Percentiles rank a stretch among this genome's conserved stretches.
Evolutionary conservation across 495 filamentous ascomycete genomes (phyloP).

Genomic region (Talaromyces trachyspermus): DNA sequence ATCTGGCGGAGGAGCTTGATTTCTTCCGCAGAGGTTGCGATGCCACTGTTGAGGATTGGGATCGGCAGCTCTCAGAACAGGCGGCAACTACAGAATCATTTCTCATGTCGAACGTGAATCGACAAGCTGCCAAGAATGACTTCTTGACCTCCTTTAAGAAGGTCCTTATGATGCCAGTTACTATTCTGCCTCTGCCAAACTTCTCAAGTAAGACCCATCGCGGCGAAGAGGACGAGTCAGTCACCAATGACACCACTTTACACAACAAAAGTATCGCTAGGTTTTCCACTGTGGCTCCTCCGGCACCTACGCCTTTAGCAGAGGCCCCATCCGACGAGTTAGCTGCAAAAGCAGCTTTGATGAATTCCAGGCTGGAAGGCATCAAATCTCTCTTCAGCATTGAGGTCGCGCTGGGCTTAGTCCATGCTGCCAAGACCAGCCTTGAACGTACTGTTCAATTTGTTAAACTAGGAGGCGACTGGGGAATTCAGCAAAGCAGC

Average conservation of each 20-base stretch:
- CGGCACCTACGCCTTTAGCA: constrained; percentile 41
- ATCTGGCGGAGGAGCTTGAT: constrained; percentile 86
- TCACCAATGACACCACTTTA: constrained; percentile 22
- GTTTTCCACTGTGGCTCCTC: constrained; percentile 39
- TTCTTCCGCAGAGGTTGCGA: constrained; percentile 72
- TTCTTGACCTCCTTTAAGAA: constrained; percentile 97
- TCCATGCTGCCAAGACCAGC: constrained; percentile 83
- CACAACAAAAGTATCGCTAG: constrained; percentile 43
- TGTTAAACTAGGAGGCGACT: constrained; percentile 67
- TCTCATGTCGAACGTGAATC: constrained; percentile 88
- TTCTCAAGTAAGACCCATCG: constrained; percentile 43
- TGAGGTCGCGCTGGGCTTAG: constrained; percentile 83
- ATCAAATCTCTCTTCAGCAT: constrained; percentile 94
- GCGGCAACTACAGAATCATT: constrained; percentile 87
- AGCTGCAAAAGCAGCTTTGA: constrained; percentile 91
- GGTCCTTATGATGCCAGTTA: constrained; percentile 97
- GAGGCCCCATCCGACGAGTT: constrained; percentile 81
- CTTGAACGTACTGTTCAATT: constrained; percentile 82
- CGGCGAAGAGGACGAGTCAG: constrained; percentile 28
- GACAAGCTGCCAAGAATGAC: constrained; percentile 92
- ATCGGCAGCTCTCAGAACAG: constrained; percentile 82
- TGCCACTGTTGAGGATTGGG: constrained; percentile 74
- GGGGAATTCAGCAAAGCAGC: constrained; percentile 79
- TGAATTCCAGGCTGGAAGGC: constrained; percentile 88
- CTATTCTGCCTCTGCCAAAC: constrained; percentile 72